These are phyloP conservation scores for Fusarium anthophilum DNA, from an alignment of 2,329 filamentous ascomycete genomes.

Conservation along the genomic window DNA sequence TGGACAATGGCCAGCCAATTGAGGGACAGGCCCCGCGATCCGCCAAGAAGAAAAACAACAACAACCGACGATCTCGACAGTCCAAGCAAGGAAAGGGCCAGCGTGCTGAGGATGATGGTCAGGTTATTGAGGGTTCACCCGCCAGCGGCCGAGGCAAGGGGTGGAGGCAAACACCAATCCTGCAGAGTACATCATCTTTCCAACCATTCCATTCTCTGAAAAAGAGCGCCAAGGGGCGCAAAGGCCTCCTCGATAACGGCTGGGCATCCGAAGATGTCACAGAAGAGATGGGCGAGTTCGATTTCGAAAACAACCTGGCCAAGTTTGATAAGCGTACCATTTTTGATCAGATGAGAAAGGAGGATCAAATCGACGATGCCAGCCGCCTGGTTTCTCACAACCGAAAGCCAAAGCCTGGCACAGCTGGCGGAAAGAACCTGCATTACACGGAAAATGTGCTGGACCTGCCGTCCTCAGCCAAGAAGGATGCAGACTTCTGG, in stretches of 20 bases:
- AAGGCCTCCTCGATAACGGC: slow-evolving; percentile 70
- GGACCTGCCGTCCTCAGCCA: slow-evolving; percentile 60
- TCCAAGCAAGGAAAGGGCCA: slow-evolving; percentile 46
- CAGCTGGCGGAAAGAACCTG: slow-evolving; percentile 85
- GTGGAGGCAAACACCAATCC: slow-evolving; percentile 68
- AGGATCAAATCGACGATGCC: slow-evolving; percentile 88
- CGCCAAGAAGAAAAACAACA: slow-evolving; percentile 47
- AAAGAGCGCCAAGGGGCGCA: slow-evolving; percentile 60
- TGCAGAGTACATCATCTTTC: slow-evolving; percentile 69
- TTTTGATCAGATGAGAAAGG: slow-evolving; percentile 90
- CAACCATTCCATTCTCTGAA: slow-evolving; percentile 71
- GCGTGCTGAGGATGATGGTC: slow-evolving; percentile 41
- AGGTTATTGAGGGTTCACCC: slow-evolving; percentile 37
- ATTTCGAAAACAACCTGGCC: slow-evolving; percentile 87
- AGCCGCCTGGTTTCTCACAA: slow-evolving; percentile 93
- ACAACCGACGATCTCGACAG: slow-evolving; percentile 45
- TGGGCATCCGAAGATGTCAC: slow-evolving; percentile 98
- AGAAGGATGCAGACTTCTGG: slow-evolving; percentile 67
- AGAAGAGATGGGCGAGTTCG: slow-evolving; percentile 93
- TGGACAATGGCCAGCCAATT: slow-evolving; percentile 28
- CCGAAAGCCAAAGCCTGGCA: slow-evolving; percentile 73
- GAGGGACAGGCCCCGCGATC: slow-evolving; percentile 37
- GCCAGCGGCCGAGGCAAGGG: slow-evolving; percentile 58
- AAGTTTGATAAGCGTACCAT: slow-evolving; percentile 95
- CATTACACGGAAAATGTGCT: slow-evolving; percentile 94